phyloP scores from a whole-genome alignment of 2,329 filamentous ascomycete species.

The Colletotrichum sp. region DNA sequence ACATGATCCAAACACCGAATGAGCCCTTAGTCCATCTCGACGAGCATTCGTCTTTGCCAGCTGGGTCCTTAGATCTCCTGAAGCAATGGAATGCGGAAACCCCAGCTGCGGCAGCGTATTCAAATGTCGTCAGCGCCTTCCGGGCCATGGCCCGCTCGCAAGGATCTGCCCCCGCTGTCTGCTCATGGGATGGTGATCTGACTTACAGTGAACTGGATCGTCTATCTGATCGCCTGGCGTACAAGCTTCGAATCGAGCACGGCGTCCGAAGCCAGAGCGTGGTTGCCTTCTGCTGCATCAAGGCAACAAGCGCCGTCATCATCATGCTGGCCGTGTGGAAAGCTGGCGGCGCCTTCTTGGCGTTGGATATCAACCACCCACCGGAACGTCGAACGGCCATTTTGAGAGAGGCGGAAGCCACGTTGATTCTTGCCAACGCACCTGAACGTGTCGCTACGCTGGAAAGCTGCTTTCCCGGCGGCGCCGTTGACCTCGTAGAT shows the following conservation, averaged over 20 bases:
- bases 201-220: not conserved
- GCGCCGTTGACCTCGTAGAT: not conserved
- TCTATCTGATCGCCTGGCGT: not conserved
- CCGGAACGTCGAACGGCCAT: not conserved
- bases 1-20: not conserved
- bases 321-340: not conserved
- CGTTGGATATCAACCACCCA: not conserved
- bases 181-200: not conserved
- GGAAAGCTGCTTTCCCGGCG: not conserved
- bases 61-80: not conserved
- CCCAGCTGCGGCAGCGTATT: accelerated
- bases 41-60: not conserved
- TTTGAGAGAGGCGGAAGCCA: not conserved
- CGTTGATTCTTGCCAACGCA: not conserved
- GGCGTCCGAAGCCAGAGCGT: not conserved
- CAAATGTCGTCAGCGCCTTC: not conserved
- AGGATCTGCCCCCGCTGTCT: not conserved
- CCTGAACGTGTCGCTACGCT: accelerated
- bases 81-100: not conserved
- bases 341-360: not conserved
- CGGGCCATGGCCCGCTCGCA: not conserved
- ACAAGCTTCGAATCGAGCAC: not conserved
- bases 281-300: not conserved
- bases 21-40: not conserved
- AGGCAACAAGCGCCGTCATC: not conserved